A percentile compares a stretch with the other conserved stretches of the same genome.
phyloP scores from a whole-genome alignment of 345 rosid genomes.

The Aethionema arabicum region DNA sequence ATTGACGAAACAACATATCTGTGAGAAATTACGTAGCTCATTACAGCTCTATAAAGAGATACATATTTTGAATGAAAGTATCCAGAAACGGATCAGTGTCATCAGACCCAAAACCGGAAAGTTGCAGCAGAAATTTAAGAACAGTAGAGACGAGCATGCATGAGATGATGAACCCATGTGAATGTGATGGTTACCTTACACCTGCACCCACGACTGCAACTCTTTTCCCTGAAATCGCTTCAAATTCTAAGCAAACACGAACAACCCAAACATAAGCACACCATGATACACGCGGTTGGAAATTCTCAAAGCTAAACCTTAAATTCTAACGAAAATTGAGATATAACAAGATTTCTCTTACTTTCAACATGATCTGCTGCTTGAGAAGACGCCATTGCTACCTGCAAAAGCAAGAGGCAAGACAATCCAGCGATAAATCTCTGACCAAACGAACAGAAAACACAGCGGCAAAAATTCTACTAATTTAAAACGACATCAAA shows the following conservation, averaged over 20 bases:
- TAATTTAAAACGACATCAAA: constrained; percentile 15
- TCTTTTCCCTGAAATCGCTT: constrained; percentile 51
- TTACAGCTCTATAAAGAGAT: neutral
- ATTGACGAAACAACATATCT: neutral
- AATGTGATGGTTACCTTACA: constrained; percentile 51
- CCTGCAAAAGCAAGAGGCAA: constrained; percentile 6
- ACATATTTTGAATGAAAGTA: neutral
- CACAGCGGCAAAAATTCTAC: constrained; percentile 17
- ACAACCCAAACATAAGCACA: neutral
- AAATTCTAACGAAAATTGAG: neutral
- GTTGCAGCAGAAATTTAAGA: constrained; percentile 1
- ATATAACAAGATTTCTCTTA: neutral
- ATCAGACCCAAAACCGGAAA: constrained; percentile 2
- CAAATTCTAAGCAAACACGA: constrained; percentile 15
- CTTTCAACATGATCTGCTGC: constrained; percentile 31
- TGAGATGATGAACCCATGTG: neutral
- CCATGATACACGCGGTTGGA: constrained; percentile 6
- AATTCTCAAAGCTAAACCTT: neutral
- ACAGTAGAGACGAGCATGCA: constrained; percentile 12
- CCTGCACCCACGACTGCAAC: constrained; percentile 90
- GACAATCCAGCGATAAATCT: constrained; percentile 21
- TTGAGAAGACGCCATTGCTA: constrained; percentile 44
- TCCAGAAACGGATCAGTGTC: neutral
- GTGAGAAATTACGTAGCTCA: neutral
- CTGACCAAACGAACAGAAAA: constrained; percentile 20